Conservation (phyloP, 306 rosid genomes). For the Cicer pinnatifidum region DNA sequence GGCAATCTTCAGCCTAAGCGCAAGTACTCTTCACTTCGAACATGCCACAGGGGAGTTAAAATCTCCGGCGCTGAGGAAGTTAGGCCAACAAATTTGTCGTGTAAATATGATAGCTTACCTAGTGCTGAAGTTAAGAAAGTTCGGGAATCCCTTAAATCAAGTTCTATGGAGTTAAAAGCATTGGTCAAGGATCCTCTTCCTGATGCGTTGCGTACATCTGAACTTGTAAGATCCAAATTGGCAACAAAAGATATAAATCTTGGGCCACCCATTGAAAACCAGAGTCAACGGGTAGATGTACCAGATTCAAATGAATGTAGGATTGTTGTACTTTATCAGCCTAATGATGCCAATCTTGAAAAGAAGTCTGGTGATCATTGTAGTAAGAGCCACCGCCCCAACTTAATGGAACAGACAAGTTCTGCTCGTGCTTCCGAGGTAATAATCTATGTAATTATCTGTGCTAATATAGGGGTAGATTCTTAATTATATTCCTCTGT, state of each 20-base stretch:
- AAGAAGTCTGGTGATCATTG: conserved; percentile 43
- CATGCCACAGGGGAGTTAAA: conserved; percentile 57
- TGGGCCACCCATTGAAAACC: conserved; percentile 50
- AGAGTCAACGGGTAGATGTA: conserved; percentile 32
- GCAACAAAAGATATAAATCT: conserved; percentile 42
- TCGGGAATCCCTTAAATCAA: conserved; percentile 70
- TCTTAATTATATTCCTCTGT: conserved; percentile 37
- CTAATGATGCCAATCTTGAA: conserved; percentile 45
- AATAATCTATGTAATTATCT: conserved; percentile 36
- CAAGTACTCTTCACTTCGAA: conserved; percentile 53
- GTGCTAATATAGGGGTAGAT: conserved; percentile 27
- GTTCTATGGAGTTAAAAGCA: conserved; percentile 61
- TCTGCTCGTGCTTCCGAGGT: conserved; percentile 69
- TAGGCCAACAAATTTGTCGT: conserved; percentile 1
- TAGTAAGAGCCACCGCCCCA: conserved; percentile 46
- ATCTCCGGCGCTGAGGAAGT: conserved; percentile 52
- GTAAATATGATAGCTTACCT: conserved; percentile 40
- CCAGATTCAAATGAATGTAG: conserved; percentile 45
- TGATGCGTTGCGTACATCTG: conserved; percentile 58
- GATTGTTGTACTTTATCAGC: conserved; percentile 42
- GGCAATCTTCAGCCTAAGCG: conserved; percentile 38
- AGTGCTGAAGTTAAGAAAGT: conserved; percentile 55
- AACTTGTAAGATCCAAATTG: conserved; percentile 51
- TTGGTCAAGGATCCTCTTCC: conserved; percentile 84
- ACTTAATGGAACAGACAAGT: conserved; percentile 62